Conservation (phyloP, 768 basidiomycete species). For the Heimioporus sp. region DNA sequence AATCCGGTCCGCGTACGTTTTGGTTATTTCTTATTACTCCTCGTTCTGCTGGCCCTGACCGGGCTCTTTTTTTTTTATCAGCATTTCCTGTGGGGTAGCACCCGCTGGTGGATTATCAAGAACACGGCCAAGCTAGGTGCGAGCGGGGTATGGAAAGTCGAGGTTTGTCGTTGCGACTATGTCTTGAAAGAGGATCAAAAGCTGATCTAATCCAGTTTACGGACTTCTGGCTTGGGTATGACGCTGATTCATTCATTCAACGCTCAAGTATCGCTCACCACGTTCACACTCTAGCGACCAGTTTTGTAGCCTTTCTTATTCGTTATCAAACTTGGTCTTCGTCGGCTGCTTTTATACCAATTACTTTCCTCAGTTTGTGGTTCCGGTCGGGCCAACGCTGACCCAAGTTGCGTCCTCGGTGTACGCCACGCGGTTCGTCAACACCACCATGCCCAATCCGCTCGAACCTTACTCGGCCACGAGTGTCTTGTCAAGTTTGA, state of each 20-base stretch:
- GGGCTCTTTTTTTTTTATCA: slow-evolving; percentile 39
- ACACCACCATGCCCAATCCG: not conserved
- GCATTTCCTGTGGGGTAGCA: slow-evolving; percentile 33
- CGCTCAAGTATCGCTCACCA: not conserved
- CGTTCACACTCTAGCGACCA: slow-evolving; percentile 54
- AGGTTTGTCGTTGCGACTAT: slow-evolving; percentile 43
- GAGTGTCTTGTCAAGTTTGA: not conserved
- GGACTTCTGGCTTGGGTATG: slow-evolving; percentile 87
- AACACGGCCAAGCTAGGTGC: slow-evolving; percentile 59
- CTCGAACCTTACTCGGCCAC: not conserved
- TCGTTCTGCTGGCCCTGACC: not conserved
- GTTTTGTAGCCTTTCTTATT: slow-evolving; percentile 74
- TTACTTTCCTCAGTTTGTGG: not conserved
- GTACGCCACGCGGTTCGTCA: not conserved
- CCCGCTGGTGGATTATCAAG: slow-evolving; percentile 76
- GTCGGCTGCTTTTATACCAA: slow-evolving; percentile 67
- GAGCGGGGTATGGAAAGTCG: slow-evolving; percentile 71
- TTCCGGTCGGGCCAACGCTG: too few species aligned
- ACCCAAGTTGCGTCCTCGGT: too few species aligned
- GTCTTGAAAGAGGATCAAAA: not conserved
- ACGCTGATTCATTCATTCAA: not conserved
- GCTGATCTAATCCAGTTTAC: slow-evolving; percentile 49
- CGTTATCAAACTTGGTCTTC: slow-evolving; percentile 67
- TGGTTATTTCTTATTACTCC: not conserved
- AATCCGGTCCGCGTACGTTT: slow-evolving; percentile 68